These are phyloP conservation scores for Arthonia radiata DNA, from an alignment of 495 filamentous ascomycete species.

Conservation along the genomic window DNA sequence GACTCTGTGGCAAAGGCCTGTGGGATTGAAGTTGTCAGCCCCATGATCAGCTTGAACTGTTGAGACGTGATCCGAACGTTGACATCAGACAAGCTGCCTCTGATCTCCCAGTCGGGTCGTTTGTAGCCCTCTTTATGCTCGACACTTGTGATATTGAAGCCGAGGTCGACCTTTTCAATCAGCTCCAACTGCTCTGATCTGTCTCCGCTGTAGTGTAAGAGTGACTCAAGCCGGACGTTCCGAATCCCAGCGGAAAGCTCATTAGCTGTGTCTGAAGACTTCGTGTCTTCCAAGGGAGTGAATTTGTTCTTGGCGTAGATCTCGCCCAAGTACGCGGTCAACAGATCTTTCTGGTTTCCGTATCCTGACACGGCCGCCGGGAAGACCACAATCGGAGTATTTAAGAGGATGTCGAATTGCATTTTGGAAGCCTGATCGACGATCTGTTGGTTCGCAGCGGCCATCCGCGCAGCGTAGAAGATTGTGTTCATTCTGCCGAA, in stretches of 20 bases:
- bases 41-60: constrained; percentile 69
- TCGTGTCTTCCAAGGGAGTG: constrained; percentile 47
- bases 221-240: constrained; percentile 71
- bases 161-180: constrained; percentile 86
- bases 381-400: constrained; percentile 88
- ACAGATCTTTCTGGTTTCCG: constrained; percentile 42
- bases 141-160: constrained; percentile 69
- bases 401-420: constrained; percentile 79
- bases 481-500: constrained; percentile 99
- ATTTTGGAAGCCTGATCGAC: constrained; percentile 74
- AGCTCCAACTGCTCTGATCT: constrained; percentile 71
- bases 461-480: constrained; percentile 87
- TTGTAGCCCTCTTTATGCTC: constrained; percentile 58
- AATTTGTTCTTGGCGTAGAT: constrained; percentile 93
- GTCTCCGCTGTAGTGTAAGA: constrained; percentile 55
- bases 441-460: constrained; percentile 82
- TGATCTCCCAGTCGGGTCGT: constrained; percentile 75
- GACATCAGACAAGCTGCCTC: constrained; percentile 74
- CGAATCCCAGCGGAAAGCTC: constrained; percentile 76
- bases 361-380: constrained; percentile 40
- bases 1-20: constrained; percentile 58
- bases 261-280: constrained; percentile 52
- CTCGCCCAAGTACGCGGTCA: constrained; percentile 87
- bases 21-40: constrained; percentile 64
- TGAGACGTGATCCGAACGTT: constrained; percentile 75